Evolutionary conservation across 2,329 filamentous ascomycete genomes (phyloP).

Genomic region (Aspergillus cejpii): DNA sequence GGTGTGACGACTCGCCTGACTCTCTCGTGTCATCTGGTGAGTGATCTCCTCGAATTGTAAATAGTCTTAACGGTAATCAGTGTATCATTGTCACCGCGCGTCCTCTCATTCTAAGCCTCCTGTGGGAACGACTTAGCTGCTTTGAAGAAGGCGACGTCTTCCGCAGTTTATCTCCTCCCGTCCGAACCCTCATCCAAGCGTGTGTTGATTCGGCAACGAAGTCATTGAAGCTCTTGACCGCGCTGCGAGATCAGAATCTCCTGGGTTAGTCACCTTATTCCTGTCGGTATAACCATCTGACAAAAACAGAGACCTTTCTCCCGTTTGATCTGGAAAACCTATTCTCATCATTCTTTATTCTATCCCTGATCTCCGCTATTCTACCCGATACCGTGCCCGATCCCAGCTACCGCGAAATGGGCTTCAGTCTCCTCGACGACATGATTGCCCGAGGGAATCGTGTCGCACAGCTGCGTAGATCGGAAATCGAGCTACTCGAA

Average conservation of each 20-base stretch:
- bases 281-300: constrained; percentile 1
- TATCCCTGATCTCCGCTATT: constrained; percentile 31
- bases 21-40: constrained; percentile 31
- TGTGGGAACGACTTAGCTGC: constrained; percentile 17
- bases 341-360: constrained; percentile 32
- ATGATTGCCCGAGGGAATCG: constrained; percentile 18
- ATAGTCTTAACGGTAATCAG: too few relatives aligned
- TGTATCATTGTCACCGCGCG: constrained; percentile 24
- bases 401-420: constrained; percentile 37
- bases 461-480: constrained; percentile 19
- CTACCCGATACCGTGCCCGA: constrained; percentile 41
- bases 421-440: constrained; percentile 13
- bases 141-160: constrained; percentile 14
- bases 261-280: constrained; percentile 11
- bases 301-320: constrained; percentile 24
- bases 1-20: constrained; percentile 32
- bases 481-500: constrained; percentile 18
- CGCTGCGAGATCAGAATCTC: constrained; percentile 20
- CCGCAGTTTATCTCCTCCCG: constrained; percentile 15
- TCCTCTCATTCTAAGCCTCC: constrained; percentile 17
- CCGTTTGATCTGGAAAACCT: constrained; percentile 30
- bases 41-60: not conserved
- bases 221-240: constrained; percentile 18
- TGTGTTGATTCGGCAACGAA: constrained; percentile 21
- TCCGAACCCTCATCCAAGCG: constrained; percentile 18